Percentiles rank a stretch among this genome's conserved stretches.
Conservation (phyloP, 2,329 filamentous ascomycete species). For the Colletotrichum lindemuthianum region DNA sequence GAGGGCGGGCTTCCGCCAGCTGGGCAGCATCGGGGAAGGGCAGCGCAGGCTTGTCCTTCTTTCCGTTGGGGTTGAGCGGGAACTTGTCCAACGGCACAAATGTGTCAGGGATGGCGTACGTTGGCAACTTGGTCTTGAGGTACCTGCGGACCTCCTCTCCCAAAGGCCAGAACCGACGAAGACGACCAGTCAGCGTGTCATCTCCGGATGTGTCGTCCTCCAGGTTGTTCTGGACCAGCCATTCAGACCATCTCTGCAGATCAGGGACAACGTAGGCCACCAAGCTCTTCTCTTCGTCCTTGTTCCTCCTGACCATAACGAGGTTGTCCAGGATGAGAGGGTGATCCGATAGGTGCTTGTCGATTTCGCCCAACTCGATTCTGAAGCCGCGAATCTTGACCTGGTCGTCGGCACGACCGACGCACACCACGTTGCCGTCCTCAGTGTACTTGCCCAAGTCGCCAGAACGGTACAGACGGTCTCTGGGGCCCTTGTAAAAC, state of each 20-base stretch:
- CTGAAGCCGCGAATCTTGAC: constrained; percentile 97
- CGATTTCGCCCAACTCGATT: constrained; percentile 91
- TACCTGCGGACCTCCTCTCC: background rate
- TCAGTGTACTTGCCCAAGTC: constrained; percentile 82
- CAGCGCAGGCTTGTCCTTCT: constrained; percentile 80
- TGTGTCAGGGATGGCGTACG: constrained; percentile 54
- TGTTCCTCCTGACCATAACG: constrained; percentile 85
- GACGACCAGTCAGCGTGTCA: background rate
- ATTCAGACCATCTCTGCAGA: constrained; percentile 19
- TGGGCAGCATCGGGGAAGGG: constrained; percentile 70
- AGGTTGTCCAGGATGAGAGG: constrained; percentile 10
- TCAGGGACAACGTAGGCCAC: constrained; percentile 83
- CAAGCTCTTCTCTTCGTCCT: constrained; percentile 84
- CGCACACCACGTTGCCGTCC: constrained; percentile 76
- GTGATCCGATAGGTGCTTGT: background rate
- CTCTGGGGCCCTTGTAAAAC: constrained; percentile 83
- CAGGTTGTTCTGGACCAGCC: constrained; percentile 16
- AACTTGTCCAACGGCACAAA: constrained; percentile 44
- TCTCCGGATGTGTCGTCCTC: constrained; percentile 31
- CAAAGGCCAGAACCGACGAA: background rate
- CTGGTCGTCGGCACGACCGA: constrained; percentile 85
- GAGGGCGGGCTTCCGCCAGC: constrained; percentile 37
- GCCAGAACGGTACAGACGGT: constrained; percentile 87
- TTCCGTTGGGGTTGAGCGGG: constrained; percentile 74
- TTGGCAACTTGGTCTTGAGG: constrained; percentile 21